Conservation (phyloP, 2,329 filamentous ascomycete species). For the Gaeumannomyces tritici region DNA sequence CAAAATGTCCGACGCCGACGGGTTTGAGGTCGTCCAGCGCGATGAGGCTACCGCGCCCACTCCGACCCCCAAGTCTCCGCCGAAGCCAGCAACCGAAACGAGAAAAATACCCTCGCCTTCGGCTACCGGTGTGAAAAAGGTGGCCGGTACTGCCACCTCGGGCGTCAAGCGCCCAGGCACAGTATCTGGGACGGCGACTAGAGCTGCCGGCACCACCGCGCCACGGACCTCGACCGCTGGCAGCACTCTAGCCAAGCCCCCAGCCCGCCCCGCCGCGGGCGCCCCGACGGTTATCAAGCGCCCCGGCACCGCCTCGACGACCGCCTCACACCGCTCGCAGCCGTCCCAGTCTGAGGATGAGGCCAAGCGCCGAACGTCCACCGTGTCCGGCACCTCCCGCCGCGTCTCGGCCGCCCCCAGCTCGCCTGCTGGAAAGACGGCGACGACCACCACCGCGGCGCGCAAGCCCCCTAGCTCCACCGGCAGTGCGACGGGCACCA, state of each 20-base stretch:
- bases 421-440: slow-evolving; percentile 15
- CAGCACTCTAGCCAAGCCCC: slow-evolving; percentile 18
- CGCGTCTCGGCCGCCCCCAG: slow-evolving; percentile 21
- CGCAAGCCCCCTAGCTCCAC: slow-evolving; percentile 25
- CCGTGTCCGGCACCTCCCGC: slow-evolving; percentile 15
- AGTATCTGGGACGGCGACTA: slow-evolving; percentile 16
- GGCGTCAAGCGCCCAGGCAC: slow-evolving; percentile 10
- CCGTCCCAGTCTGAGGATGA: slow-evolving; percentile 26
- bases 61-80: slow-evolving; percentile 12
- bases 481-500: slow-evolving; percentile 24
- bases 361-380: slow-evolving; percentile 19
- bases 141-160: slow-evolving; percentile 8
- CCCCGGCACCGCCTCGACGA: slow-evolving; percentile 18
- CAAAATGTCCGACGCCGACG: slow-evolving; percentile 24
- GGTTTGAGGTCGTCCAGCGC: slow-evolving; percentile 18
- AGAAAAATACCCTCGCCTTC: not conserved
- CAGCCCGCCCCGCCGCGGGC: slow-evolving; percentile 17
- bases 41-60: slow-evolving; percentile 13
- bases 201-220: slow-evolving; percentile 17
- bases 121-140: slow-evolving; percentile 14
- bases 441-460: slow-evolving; percentile 20
- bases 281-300: slow-evolving; percentile 17
- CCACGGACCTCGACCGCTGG: slow-evolving; percentile 16
- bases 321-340: slow-evolving; percentile 20
- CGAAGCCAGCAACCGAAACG: slow-evolving; percentile 4